Evolutionary conservation across 345 rosid genomes (phyloP).

Genomic region (Gynandropsis gynandra): DNA sequence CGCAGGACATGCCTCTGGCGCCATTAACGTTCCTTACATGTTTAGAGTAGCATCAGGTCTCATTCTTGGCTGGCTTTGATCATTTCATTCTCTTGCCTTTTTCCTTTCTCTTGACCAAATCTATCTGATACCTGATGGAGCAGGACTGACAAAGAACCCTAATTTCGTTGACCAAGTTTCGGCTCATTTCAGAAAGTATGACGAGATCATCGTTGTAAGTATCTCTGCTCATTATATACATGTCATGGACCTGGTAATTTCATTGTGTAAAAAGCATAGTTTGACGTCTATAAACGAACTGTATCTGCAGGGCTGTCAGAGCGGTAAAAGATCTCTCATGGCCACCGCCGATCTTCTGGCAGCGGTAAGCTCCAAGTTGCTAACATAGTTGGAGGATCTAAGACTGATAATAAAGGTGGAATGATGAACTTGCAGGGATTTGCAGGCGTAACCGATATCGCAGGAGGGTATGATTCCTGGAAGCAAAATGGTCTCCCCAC

Average conservation of each 20-base stretch:
- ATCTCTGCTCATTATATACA: not conserved
- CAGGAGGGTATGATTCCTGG: constrained; percentile 77
- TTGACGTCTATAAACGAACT: no score
- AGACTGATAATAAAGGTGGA: not conserved
- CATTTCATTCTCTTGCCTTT: not conserved
- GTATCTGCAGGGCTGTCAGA: constrained; percentile 57
- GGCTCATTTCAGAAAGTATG: constrained; percentile 40
- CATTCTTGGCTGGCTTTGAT: not conserved
- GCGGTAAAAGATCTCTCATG: constrained; percentile 61
- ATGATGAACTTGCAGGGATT: constrained; percentile 47
- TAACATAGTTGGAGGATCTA: not conserved
- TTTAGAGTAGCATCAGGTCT: constrained; percentile 61
- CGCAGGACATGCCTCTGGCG: constrained; percentile 70
- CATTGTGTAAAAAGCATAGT: not conserved
- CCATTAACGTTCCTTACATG: constrained; percentile 77
- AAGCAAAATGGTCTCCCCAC: constrained; percentile 56
- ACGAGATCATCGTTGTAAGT: constrained; percentile 62
- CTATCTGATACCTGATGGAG: not conserved
- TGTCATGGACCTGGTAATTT: not conserved
- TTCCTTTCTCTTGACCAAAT: no score
- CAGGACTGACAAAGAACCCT: constrained; percentile 67
- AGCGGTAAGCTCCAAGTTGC: constrained; percentile 38
- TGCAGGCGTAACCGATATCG: constrained; percentile 46
- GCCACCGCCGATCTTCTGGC: constrained; percentile 65
- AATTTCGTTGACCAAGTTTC: constrained; percentile 55